A percentile compares a stretch with the other conserved stretches of the same genome.
Evolutionary conservation across 495 filamentous ascomycete species (phyloP).

Genomic region (Aspergillus sclerotioniger): DNA sequence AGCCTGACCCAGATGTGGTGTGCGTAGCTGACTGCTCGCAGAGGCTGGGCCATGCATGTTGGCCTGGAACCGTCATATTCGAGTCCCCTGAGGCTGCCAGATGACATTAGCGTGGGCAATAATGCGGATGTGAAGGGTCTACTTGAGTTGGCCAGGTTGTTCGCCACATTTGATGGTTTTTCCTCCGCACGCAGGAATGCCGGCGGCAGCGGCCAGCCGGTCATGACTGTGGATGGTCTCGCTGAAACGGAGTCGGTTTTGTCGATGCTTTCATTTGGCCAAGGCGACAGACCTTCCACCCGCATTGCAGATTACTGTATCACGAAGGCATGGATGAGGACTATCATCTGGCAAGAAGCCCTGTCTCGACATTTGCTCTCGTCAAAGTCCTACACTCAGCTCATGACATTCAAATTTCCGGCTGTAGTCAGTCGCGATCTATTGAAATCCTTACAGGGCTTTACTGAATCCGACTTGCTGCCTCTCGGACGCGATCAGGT

Average conservation of each 20-base stretch:
- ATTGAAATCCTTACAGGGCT: slow-evolving; percentile 39
- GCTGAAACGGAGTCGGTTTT: slow-evolving; percentile 22
- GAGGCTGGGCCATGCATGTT: slow-evolving; percentile 33
- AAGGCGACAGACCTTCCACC: slow-evolving; percentile 16
- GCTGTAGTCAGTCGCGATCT: slow-evolving; percentile 69
- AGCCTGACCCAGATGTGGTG: background rate
- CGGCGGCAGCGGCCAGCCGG: background rate
- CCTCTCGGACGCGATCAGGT: slow-evolving; percentile 36
- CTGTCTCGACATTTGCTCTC: slow-evolving; percentile 51
- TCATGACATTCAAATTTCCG: slow-evolving; percentile 70
- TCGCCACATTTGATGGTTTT: slow-evolving; percentile 27
- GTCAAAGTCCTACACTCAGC: slow-evolving; percentile 48
- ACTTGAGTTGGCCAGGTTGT: slow-evolving; percentile 28
- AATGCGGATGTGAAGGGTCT: slow-evolving; percentile 27
- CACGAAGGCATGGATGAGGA: slow-evolving; percentile 65
- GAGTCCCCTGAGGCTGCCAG: slow-evolving; percentile 11
- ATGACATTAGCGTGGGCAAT: background rate
- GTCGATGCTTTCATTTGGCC: slow-evolving; percentile 17
- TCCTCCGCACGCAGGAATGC: slow-evolving; percentile 9
- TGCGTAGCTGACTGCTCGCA: background rate
- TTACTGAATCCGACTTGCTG: slow-evolving; percentile 28
- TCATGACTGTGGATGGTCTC: slow-evolving; percentile 5
- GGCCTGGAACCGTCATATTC: slow-evolving; percentile 29
- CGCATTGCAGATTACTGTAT: slow-evolving; percentile 32
- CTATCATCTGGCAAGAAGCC: slow-evolving; percentile 73